Evolutionary conservation across 2,329 filamentous ascomycete genomes (phyloP).

Genomic region (Fragosphaeria purpurea): DNA sequence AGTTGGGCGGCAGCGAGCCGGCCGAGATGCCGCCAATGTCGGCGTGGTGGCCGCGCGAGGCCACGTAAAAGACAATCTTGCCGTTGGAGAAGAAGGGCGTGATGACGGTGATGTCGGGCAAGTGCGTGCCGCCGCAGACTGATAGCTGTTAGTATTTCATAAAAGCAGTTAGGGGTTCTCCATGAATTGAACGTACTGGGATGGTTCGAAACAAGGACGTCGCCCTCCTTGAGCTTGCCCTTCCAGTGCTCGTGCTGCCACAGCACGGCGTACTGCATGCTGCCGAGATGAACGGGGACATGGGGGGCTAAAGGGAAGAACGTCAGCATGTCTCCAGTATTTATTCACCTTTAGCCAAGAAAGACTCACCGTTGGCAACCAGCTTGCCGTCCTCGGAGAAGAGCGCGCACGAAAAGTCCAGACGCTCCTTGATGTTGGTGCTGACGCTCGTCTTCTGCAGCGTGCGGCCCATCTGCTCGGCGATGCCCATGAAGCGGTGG

Average conservation of each 20-base stretch:
- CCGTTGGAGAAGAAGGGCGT: constrained; percentile 63
- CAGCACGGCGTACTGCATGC: constrained; percentile 71
- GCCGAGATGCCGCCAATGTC: constrained; percentile 77
- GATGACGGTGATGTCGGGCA: constrained; percentile 73
- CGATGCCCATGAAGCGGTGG: constrained; percentile 77
- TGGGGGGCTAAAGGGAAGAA: constrained; percentile 48
- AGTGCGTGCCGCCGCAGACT: constrained; percentile 43
- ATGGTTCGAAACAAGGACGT: constrained; percentile 76
- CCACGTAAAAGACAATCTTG: constrained; percentile 72
- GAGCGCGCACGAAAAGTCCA: constrained; percentile 75
- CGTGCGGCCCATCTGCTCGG: constrained; percentile 73
- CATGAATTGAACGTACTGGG: constrained; percentile 27
- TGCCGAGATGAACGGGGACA: constrained; percentile 69
- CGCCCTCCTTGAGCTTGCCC: constrained; percentile 65
- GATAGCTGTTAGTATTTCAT: constrained; percentile 30
- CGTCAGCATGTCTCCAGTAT: too few relatives aligned
- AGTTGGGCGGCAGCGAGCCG: constrained; percentile 72
- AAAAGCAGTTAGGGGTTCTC: too few relatives aligned
- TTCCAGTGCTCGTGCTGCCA: constrained; percentile 73
- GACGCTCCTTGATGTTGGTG: constrained; percentile 71
- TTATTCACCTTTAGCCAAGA: too few relatives aligned
- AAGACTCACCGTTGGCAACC: constrained; percentile 57
- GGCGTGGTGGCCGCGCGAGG: constrained; percentile 70
- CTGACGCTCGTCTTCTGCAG: constrained; percentile 73
- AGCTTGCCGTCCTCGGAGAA: constrained; percentile 67